Conservation (phyloP, 768 basidiomycete genomes). For the Leccinum longicurvipes region DNA sequence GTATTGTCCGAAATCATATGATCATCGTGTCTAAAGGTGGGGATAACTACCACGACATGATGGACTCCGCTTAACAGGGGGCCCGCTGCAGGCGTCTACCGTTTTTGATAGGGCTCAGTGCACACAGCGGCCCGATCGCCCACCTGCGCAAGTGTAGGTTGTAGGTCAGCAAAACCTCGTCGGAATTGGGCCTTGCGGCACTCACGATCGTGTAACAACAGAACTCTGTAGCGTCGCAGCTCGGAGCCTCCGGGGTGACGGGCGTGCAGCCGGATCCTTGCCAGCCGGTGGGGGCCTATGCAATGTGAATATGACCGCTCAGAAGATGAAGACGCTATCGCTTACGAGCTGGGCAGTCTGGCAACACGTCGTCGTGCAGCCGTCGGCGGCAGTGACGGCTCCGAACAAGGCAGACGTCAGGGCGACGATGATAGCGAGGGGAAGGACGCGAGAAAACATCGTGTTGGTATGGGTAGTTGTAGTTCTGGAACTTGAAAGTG, state of each 20-base stretch:
- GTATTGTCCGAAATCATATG: too few relatives aligned
- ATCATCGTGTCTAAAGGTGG: too few relatives aligned
- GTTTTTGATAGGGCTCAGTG: not conserved
- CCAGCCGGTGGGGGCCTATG: conserved; percentile 2
- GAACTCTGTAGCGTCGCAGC: conserved; percentile 1
- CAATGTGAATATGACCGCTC: not conserved
- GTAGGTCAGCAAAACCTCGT: not conserved
- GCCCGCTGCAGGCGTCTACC: not conserved
- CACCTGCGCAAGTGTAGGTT: not conserved
- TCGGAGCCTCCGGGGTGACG: not conserved
- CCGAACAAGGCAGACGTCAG: not conserved
- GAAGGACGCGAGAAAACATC: conserved; percentile 5
- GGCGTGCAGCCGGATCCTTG: not conserved
- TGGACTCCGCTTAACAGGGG: not conserved
- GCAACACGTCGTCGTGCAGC: conserved; percentile 1
- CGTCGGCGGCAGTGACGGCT: not conserved
- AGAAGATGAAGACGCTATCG: not conserved
- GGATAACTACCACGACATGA: not conserved
- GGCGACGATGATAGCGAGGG: not conserved
- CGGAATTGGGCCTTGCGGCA: not conserved
- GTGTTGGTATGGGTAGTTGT: not conserved
- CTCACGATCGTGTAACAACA: conserved; percentile 7
- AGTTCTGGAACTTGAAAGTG: not conserved
- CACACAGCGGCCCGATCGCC: not conserved
- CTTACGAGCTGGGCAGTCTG: not conserved